phyloP scores from a whole-genome alignment of 169 alveolate species.

The Cryptosporidium parvum region DNA sequence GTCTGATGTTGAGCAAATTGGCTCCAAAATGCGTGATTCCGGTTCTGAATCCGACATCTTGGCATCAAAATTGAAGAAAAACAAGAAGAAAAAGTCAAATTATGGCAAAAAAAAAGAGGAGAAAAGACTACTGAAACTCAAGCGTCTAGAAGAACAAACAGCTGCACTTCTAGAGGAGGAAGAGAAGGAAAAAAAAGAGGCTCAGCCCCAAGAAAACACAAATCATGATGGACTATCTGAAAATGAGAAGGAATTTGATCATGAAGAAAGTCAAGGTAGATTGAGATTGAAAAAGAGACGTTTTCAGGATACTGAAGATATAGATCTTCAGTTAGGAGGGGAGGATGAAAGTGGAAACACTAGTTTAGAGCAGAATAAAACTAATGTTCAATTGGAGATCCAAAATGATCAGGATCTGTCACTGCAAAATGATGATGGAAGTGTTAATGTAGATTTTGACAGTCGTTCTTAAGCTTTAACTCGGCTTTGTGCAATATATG shows the following conservation, averaged over 20 bases:
- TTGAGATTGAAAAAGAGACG: constrained; percentile 56
- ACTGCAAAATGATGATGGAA: background rate
- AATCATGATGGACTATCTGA: background rate
- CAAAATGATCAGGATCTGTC: background rate
- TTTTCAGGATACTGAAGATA: background rate
- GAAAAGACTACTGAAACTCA: constrained; percentile 35
- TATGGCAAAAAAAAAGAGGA: constrained; percentile 11
- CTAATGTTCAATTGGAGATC: background rate
- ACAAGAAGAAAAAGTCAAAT: background rate
- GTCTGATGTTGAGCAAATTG: background rate
- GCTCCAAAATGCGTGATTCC: background rate
- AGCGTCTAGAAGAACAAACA: constrained; percentile 52
- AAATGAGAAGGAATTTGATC: background rate
- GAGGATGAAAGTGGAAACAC: background rate
- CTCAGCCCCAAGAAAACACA: background rate
- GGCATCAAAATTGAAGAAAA: background rate
- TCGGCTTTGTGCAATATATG: background rate
- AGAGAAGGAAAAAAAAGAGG: background rate
- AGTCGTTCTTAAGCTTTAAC: background rate
- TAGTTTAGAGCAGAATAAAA: background rate
- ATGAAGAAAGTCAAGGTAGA: background rate
- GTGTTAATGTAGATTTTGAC: background rate
- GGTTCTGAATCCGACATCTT: background rate
- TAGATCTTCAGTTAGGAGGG: background rate
- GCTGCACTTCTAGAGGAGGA: constrained; percentile 17